Base-by-base conservation (phyloP, 306 rosid species). In the Fragaria vesca region DNA sequence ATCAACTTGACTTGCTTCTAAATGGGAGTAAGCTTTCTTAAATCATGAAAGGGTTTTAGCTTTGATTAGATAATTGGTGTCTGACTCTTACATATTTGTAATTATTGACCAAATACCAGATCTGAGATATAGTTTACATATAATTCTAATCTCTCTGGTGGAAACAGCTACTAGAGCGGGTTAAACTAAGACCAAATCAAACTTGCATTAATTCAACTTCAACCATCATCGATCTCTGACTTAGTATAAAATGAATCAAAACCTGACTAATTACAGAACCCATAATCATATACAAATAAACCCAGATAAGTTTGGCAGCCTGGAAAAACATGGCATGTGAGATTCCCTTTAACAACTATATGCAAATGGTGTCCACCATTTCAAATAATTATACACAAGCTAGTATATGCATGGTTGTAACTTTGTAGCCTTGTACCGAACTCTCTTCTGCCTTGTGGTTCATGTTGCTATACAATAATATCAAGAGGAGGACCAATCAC, bases 251-350 rank as follows among this genome's bases (percentile, higher is more conserved):
- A 36, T 76, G 10, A 50, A 46, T 80, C 16, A 3, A 48, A 74
- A 57, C 43, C 18, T 4, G 12, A 55, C 57, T 43, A 26, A 47
- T 46, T n/a, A 42, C 24, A 42, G 6, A 67, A 32, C 76, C 62
- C 30, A 66, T 13, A 52, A 34, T 57, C 47, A 43, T 58, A 28
- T 26, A 47, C 5, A 13, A 8, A 43, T 43, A 43, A 34, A 46
- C 43, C 45, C 36, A 40, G 11, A 24, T 48, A 3, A 63, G 69
- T 40, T 63, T 8, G 76, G 73, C 78, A 71, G 81, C 74, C 75
- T 76, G 81, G 81, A 66, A 5, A 36, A 63, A 62, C 75, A 66
- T 52, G 77, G 68, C 81, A 52, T 63, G 78, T 63, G 68, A 50
- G 43, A 40, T 51, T 66, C 71, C 50, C 50, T 0, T 15, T 66